Base-by-base conservation (phyloP, 2,329 filamentous ascomycete species). In the Metarhizium sp. region DNA sequence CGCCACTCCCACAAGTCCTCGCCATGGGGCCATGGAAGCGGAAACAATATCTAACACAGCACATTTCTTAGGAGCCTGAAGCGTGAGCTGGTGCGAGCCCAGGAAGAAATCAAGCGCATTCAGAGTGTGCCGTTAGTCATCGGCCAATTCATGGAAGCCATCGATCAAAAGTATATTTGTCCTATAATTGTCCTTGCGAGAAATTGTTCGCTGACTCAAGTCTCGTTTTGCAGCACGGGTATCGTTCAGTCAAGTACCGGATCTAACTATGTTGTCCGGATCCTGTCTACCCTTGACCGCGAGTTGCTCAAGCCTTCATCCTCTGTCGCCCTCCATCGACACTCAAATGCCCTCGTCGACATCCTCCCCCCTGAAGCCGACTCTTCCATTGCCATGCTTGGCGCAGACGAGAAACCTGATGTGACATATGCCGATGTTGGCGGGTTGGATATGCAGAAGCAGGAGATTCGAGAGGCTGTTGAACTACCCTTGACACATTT, bases 121-220 rank as follows among this genome's bases (percentile, higher is more conserved):
- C 94, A 99, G 77, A 96, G 91, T 72, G 94, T 99, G 54, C 94
- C 94, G 32, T 77, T 99, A 59, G 94, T 99, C 60, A 99, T 99
- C 70, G 94, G 94, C 58, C 94, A 99, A 75, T 99, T 99, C 70
- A 99, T 99, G 94, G 94, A 99, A 75, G 94, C 94, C 55, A 99
- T 99, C 69, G 94, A 99, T 72, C 94, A 99, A 75, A 99, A 96
- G 90, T 95, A 80, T 71, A 82, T 14, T 30, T 20, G 5, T 2
- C 42, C 58, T 52, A 29, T 42, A 57, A 30, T 51, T 52, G 42
- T 10, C 42, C 42, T 10, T 20, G 42, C 6, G 42, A 45, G n/a
- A 42, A 6, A 6, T 13, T 6, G 2, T 20, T 20, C 30, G 8
- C 29, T 49, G n/a, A 6, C 48, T 59, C 47, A 43, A 8, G n/a